Evolutionary conservation across 345 rosid species (phyloP).

Genomic region (Melaleuca alternifolia): DNA sequence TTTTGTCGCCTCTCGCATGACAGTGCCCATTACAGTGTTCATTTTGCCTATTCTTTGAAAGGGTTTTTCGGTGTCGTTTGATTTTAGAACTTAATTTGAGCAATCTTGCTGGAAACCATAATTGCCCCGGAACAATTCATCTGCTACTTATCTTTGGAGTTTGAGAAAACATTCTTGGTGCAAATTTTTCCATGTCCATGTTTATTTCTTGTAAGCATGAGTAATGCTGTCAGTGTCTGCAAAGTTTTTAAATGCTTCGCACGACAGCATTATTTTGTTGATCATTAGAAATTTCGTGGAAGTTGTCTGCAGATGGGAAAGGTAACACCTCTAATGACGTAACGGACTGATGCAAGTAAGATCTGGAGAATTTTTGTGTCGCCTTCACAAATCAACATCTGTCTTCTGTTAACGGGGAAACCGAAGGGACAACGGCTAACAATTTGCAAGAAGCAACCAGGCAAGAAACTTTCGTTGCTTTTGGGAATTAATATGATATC

Average conservation of each 20-base stretch:
- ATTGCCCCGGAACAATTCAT: neutral
- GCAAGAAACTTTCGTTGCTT: neutral
- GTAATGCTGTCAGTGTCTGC: neutral
- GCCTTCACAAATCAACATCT: neutral
- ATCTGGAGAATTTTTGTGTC: neutral
- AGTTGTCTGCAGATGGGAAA: neutral
- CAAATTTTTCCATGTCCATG: neutral
- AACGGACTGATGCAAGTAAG: neutral
- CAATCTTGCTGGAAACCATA: neutral
- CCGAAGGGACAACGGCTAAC: neutral
- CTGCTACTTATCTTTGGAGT: neutral
- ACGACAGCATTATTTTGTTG: neutral
- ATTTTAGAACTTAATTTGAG: neutral
- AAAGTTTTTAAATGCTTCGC: neutral
- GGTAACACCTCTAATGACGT: neutral
- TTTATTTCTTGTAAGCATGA: neutral
- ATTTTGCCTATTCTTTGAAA: neutral
- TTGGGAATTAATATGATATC: neutral
- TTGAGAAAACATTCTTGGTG: neutral
- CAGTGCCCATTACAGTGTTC: neutral
- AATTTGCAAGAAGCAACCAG: neutral
- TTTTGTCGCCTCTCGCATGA: neutral
- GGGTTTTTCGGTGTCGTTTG: neutral
- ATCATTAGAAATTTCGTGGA: neutral
- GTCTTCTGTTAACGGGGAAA: neutral